Conservation (phyloP, 306 rosid species). For the Cucurbita argyrosperma region DNA sequence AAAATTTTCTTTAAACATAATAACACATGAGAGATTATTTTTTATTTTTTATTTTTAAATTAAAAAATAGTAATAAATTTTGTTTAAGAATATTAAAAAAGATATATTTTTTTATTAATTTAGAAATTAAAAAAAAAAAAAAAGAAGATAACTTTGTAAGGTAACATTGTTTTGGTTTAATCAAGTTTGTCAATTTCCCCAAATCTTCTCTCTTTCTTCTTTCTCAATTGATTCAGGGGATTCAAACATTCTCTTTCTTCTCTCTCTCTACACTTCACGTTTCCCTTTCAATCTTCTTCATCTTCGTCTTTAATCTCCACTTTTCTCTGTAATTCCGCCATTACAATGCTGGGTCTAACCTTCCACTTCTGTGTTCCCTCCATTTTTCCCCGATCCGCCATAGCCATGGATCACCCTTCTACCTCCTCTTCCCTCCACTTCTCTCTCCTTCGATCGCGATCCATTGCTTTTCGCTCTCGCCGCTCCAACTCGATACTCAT, state of each 20-base stretch:
- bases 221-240: background rate
- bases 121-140: no score
- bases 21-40: no score
- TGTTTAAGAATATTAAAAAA: no score
- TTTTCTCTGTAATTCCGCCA: background rate
- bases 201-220: background rate
- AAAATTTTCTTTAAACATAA: no score
- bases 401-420: slow-evolving; percentile 30
- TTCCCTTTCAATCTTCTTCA: background rate
- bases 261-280: background rate
- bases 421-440: slow-evolving; percentile 18
- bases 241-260: slow-evolving; percentile 1
- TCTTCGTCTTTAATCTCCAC: background rate
- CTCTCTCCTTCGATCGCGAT: slow-evolving; percentile 13
- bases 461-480: slow-evolving; percentile 15
- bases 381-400: slow-evolving; percentile 15
- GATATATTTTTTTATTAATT: no score
- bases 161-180: no score
- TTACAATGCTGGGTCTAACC: slow-evolving; percentile 19
- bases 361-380: slow-evolving; percentile 15
- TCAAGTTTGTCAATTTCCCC: background rate
- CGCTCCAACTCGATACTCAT: slow-evolving; percentile 28
- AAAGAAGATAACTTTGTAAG: no score
- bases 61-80: no score
- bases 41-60: no score